Base-by-base conservation (phyloP, 306 rosid genomes). In the Corylus avellana region DNA sequence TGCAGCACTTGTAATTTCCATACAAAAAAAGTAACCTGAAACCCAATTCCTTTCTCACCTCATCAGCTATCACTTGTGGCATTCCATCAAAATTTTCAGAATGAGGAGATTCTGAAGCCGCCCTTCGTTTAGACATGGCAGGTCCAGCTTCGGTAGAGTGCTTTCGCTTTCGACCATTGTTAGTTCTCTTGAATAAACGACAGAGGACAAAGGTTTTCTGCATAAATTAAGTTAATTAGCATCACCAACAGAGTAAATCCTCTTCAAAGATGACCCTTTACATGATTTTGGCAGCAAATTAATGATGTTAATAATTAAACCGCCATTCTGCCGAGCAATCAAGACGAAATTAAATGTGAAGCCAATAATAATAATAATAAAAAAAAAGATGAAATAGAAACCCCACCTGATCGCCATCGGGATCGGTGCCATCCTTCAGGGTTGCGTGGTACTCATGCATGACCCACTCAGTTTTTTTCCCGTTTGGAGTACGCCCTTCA, bases 371-470 rank as follows among this genome's bases (percentile, higher is more conserved):
- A 32, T 32, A 32, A 32, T 1, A 32, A 32, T 1, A 1, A 32
- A 32, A 32, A 22, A 22, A 32, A 49, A 49, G 53, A 49, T 8
- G 46, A 42, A 7, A 42, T 7, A 49, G 53, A 56, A 14, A 5
- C 32, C 61, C 12, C 3, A 91, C 98, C 98, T 95, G 98, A 48
- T 97, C 35, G 35, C 35, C 35, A 32, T 32, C 96, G 58, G 98
- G 98, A 77, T 86, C 88, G 75, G 94, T 92, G 67, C 98, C 98
- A 84, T 92, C 35, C 2, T 32, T 32, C 35, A 84, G 84, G 16
- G 92, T 87, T 10, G 97, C 72, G 3, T 97, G 92, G 54, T 95
- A 95, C 80, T 95, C 98, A 18, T 95, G 98, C 91, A 91, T 89
- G 46, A 95, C 97, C 98, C 98, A 95, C 61, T 85, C 69, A 72